These are phyloP conservation scores for Pleurotus tuoliensis DNA, from an alignment of 768 basidiomycete genomes.

Conservation along the genomic window DNA sequence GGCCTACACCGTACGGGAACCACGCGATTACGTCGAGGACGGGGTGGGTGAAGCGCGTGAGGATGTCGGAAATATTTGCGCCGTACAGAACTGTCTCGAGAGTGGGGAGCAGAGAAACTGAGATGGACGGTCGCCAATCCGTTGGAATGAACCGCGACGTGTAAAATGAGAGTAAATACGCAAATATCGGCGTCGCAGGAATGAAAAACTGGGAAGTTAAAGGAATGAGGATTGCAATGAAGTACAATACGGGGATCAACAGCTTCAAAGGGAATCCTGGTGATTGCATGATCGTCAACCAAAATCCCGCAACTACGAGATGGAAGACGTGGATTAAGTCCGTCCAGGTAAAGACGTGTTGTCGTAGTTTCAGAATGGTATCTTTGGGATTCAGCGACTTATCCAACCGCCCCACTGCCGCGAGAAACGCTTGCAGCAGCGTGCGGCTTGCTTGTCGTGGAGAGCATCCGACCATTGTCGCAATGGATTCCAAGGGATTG, in stretches of 20 bases:
- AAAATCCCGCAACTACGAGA: constrained; percentile 57
- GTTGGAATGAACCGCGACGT: constrained; percentile 82
- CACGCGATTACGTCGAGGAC: constrained; percentile 91
- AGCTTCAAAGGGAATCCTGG: constrained; percentile 75
- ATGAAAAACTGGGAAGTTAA: constrained; percentile 88
- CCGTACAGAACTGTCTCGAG: constrained; percentile 95
- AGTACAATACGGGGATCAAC: constrained; percentile 69
- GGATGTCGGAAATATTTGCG: constrained; percentile 95
- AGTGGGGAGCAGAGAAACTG: constrained; percentile 90
- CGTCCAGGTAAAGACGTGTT: constrained; percentile 49
- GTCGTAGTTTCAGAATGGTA: constrained; percentile 55
- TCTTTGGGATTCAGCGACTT: constrained; percentile 70
- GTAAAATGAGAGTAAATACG: constrained; percentile 86
- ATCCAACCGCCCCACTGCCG: constrained; percentile 67
- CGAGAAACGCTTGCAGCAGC: constrained; percentile 43
- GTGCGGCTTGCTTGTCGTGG: background rate
- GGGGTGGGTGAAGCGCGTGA: constrained; percentile 92
- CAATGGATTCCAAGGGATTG: too few relatives aligned
- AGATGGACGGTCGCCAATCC: constrained; percentile 73
- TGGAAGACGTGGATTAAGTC: constrained; percentile 69
- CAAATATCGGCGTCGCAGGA: constrained; percentile 82
- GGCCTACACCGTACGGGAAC: constrained; percentile 94
- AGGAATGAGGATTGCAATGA: constrained; percentile 69
- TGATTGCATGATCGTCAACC: constrained; percentile 67
- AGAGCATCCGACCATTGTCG: constrained; percentile 1